phyloP scores from a whole-genome alignment of 2,329 filamentous ascomycete species.

The Cladophialophora psammophila region DNA sequence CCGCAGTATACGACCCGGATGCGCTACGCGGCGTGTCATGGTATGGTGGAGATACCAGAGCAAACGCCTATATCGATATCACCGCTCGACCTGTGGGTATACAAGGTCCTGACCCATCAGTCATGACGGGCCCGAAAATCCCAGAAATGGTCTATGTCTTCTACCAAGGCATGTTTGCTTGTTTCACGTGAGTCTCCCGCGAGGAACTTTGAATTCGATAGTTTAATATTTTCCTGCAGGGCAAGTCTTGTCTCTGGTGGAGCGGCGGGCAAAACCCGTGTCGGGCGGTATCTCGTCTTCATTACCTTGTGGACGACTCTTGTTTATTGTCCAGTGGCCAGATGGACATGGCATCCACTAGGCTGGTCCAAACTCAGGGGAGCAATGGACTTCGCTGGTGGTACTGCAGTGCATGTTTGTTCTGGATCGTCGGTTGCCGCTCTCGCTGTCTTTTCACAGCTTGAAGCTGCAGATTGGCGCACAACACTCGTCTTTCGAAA shows the following conservation, averaged over 20 bases:
- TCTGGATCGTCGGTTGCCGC: slow-evolving; percentile 19
- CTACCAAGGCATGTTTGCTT: slow-evolving; percentile 25
- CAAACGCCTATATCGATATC: slow-evolving; percentile 19
- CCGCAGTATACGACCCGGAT: not conserved
- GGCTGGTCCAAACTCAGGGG: slow-evolving; percentile 18
- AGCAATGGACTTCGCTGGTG: slow-evolving; percentile 23
- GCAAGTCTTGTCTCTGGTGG: slow-evolving; percentile 19
- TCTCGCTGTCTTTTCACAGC: slow-evolving; percentile 7
- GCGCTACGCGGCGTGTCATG: slow-evolving; percentile 7
- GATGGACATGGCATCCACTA: slow-evolving; percentile 15
- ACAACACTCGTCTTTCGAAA: not conserved
- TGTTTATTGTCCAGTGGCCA: slow-evolving; percentile 19
- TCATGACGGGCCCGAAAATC: slow-evolving; percentile 14
- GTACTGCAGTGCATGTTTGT: slow-evolving; percentile 22
- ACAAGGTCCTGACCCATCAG: slow-evolving; percentile 7
- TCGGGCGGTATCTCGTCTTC: slow-evolving; percentile 16
- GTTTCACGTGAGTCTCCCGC: slow-evolving; percentile 15
- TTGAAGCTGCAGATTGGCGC: slow-evolving; percentile 7
- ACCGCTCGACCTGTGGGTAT: slow-evolving; percentile 17
- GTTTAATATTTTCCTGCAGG: slow-evolving; percentile 4
- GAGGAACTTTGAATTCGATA: not conserved
- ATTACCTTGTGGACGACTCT: slow-evolving; percentile 19
- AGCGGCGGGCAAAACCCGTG: slow-evolving; percentile 16
- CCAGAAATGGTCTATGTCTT: slow-evolving; percentile 26
- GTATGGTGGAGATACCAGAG: slow-evolving; percentile 16